These are phyloP conservation scores for Colletotrichum australisinense DNA, from an alignment of 2,329 filamentous ascomycete species.

Conservation along the genomic window DNA sequence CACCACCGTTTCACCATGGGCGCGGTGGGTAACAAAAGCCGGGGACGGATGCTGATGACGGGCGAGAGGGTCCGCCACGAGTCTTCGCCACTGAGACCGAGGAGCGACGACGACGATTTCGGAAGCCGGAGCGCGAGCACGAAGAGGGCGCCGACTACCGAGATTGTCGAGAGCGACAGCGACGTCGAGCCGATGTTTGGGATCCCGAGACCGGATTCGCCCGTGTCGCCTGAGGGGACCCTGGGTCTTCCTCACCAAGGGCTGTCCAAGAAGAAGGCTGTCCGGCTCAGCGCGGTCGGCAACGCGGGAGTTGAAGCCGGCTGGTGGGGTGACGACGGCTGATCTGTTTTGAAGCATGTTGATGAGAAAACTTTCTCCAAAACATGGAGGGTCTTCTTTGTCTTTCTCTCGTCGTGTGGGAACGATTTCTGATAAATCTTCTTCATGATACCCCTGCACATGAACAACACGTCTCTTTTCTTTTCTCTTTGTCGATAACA, in stretches of 20 bases:
- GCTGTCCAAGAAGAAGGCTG: constrained; percentile 51
- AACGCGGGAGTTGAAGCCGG: constrained; percentile 44
- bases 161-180: constrained; percentile 37
- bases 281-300: constrained; percentile 55
- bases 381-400: not conserved
- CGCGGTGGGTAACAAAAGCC: not conserved
- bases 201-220: constrained; percentile 53
- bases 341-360: not conserved
- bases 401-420: not conserved
- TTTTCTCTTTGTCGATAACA: constrained; percentile 30
- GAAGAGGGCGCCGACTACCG: not conserved
- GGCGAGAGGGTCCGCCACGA: constrained; percentile 24
- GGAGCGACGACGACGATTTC: not conserved
- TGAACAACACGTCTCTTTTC: not conserved
- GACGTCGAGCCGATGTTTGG: constrained; percentile 38
- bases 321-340: constrained; percentile 55
- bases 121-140: not conserved
- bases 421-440: constrained; percentile 27
- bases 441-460: constrained; percentile 35
- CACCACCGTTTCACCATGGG: not conserved
- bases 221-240: constrained; percentile 37
- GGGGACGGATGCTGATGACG: constrained; percentile 15
- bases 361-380: not conserved
- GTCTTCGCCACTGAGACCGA: constrained; percentile 22
- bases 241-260: constrained; percentile 15